phyloP scores from a whole-genome alignment of 805 yeast genomes.

The Yarrowia divulgata region DNA sequence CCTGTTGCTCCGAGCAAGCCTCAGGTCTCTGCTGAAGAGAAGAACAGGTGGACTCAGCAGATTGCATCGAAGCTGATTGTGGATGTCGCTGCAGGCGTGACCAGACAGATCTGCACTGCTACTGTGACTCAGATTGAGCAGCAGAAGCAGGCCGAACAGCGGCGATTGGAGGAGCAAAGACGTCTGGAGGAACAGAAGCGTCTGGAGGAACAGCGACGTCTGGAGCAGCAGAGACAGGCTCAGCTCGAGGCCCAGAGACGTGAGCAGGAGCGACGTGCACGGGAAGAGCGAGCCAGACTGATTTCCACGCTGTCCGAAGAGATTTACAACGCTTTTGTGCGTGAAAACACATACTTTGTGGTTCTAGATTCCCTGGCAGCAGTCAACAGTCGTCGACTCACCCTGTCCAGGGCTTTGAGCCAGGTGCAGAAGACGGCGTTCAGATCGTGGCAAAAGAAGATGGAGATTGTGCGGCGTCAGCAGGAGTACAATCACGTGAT shows the following conservation, averaged over 20 bases:
- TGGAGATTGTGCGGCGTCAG: conserved; percentile 49
- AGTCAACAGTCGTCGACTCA: conserved; percentile 52
- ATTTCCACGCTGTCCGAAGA: conserved; percentile 58
- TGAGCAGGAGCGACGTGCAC: background rate
- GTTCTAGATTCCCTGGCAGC: conserved; percentile 60
- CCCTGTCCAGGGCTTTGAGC: conserved; percentile 50
- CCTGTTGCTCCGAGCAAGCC: background rate
- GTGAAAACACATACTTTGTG: conserved; percentile 46
- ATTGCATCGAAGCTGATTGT: conserved; percentile 31
- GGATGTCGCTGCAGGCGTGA: background rate
- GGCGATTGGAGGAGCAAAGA: conserved; percentile 30
- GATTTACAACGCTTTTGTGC: conserved; percentile 61
- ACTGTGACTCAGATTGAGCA: background rate
- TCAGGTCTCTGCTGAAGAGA: conserved; percentile 37
- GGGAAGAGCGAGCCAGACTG: conserved; percentile 40
- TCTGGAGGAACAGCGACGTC: conserved; percentile 2
- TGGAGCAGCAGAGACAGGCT: conserved; percentile 4
- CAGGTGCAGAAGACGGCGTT: conserved; percentile 50
- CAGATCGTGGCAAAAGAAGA: conserved; percentile 46
- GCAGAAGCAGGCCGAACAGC: conserved; percentile 44
- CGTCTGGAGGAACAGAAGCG: background rate
- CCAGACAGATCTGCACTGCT: conserved; percentile 5
- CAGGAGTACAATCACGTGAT: conserved; percentile 53
- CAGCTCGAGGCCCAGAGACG: conserved; percentile 5
- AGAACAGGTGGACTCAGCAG: conserved; percentile 35